These are phyloP conservation scores for Teratosphaeria zuluensis DNA, from an alignment of 2,329 filamentous ascomycete genomes.

Conservation along the genomic window DNA sequence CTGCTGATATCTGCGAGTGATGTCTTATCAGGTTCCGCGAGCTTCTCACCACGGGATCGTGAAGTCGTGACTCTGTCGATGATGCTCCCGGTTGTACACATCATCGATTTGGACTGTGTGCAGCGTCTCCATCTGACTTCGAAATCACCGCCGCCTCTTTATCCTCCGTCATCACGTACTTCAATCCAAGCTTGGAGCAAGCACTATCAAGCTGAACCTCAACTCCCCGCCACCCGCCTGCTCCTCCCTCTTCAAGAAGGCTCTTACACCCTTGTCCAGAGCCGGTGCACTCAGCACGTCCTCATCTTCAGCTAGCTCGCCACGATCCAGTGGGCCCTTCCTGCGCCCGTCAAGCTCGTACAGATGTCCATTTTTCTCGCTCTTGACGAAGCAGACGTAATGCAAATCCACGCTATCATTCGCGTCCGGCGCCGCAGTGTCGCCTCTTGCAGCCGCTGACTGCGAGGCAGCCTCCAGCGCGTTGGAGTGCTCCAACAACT, in stretches of 20 bases:
- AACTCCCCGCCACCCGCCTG: constrained; percentile 47
- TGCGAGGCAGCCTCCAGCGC: constrained; percentile 71
- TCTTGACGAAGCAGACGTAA: constrained; percentile 90
- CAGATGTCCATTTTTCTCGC: constrained; percentile 52
- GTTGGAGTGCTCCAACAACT: constrained; percentile 65
- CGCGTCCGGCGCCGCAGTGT: constrained; percentile 68
- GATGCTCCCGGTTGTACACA: not conserved
- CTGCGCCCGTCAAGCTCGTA: constrained; percentile 74
- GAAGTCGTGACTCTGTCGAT: not conserved
- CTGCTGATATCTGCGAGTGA: not conserved
- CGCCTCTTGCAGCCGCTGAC: constrained; percentile 64
- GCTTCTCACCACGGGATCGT: not conserved
- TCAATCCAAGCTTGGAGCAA: constrained; percentile 49
- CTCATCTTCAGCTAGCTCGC: constrained; percentile 32
- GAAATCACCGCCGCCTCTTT: not conserved
- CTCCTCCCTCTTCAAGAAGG: constrained; percentile 50
- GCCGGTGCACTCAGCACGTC: constrained; percentile 58
- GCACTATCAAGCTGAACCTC: constrained; percentile 53
- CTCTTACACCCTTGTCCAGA: constrained; percentile 57
- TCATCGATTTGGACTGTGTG: not conserved
- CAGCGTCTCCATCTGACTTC: not conserved
- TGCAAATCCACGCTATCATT: constrained; percentile 83
- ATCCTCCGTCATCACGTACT: not conserved
- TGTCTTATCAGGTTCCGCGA: not conserved
- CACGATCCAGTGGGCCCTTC: constrained; percentile 62